Evolutionary conservation across 2,329 filamentous ascomycete genomes (phyloP), one percentile per base, ranked within the genome.

Genomic region (Cercospora sp.): DNA sequence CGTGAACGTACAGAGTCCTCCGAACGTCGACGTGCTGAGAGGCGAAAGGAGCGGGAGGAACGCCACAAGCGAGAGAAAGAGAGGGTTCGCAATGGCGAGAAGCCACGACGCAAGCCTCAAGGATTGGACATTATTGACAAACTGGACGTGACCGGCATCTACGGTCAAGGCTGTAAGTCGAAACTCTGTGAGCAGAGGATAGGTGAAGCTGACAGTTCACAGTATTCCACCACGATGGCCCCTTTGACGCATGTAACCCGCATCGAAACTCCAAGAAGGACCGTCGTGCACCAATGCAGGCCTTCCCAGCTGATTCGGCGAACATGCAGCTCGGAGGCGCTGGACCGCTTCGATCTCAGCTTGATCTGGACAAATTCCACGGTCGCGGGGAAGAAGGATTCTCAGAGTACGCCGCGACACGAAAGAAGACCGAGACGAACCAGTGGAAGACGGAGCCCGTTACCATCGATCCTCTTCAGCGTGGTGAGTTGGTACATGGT

Each of bases 161-260:
- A 97, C 77, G 94, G 95, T 66, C 92, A 91, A 75, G 94, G 94
- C 81, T 84, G 93, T 96, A 84, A 82, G 92, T 88, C 12, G 26
- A 9, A n/a, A 36, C 51, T 28, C 51, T 64, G 53, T 8, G 45
- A 69, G 30, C 40, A 6, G 26, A 23, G 45, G 33, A 31, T 48
- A 13, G 42, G 12, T 31, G 62, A 28, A 30, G 18, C 64, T 74
- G 66, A 72, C 68, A 55, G 20, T 26, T 60, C 67, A 16, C 75
- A 97, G 93, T 97, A 73, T 97, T 98, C 81, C 95, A 99, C 76
- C 95, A 99, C 77, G 95, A 98, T 76, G 95, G 95, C 0, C 95
- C 95, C 4, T 99, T 97, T 75, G 95, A 99, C 80, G 95, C 95
- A 20, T 92, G 95, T 79, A 97, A 97, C 79, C 93, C 95, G 4